Evolutionary conservation across 2,329 filamentous ascomycete species (phyloP).

Genomic region (Incumbomyces lentus): DNA sequence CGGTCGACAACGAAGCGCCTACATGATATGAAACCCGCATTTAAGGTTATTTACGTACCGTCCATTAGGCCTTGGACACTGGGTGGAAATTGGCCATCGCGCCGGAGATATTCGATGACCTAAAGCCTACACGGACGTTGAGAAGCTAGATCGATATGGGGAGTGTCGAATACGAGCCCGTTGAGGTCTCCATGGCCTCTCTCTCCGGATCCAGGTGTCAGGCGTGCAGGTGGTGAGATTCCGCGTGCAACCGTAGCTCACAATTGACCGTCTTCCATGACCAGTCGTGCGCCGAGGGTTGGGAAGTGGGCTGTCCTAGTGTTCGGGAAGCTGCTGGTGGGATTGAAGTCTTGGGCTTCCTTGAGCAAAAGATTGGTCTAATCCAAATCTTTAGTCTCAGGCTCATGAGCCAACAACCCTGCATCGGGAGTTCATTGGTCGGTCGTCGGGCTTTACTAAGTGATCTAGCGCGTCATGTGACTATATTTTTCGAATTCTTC

Average conservation of each 20-base stretch:
- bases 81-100: conserved; percentile 14
- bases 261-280: conserved; percentile 10
- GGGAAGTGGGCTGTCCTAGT: conserved; percentile 17
- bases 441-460: not conserved
- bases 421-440: conserved; percentile 14
- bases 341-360: conserved; percentile 7
- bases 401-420: conserved; percentile 13
- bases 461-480: conserved; percentile 5
- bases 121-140: conserved; percentile 9
- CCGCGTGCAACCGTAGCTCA: conserved; percentile 4
- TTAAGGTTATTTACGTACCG: not conserved
- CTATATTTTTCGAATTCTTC: not conserved
- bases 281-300: conserved; percentile 18
- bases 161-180: conserved; percentile 6
- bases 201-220: conserved; percentile 10
- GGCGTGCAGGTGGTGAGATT: conserved; percentile 9
- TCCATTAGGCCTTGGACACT: no score
- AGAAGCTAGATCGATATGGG: conserved; percentile 2
- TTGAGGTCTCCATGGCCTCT: conserved; percentile 6
- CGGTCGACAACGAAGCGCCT: not conserved
- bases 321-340: conserved; percentile 9
- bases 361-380: conserved; percentile 1
- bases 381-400: not conserved
- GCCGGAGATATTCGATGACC: conserved; percentile 11
- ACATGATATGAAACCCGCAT: not conserved